Conservation (phyloP, 2,329 filamentous ascomycete genomes). For the Ophiostoma sp. region DNA sequence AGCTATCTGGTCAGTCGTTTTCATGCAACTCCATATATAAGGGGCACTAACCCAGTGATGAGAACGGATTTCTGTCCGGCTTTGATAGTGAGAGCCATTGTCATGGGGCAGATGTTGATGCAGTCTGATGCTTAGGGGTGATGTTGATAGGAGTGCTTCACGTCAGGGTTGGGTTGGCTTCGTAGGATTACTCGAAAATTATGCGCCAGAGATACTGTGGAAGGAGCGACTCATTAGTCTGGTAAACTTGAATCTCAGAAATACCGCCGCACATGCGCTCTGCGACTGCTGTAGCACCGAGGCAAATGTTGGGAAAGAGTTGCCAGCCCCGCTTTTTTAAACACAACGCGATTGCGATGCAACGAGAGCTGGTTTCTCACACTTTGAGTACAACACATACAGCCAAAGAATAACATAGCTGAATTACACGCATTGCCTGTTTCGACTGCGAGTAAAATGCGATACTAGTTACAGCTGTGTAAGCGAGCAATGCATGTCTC, state of each 20-base stretch:
- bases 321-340: neutral
- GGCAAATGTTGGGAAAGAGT: constrained; percentile 7
- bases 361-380: neutral
- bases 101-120: neutral
- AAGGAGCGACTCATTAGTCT: neutral
- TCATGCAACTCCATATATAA: neutral
- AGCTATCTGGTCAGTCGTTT: constrained; percentile 36
- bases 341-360: neutral
- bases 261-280: neutral
- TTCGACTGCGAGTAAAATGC: neutral
- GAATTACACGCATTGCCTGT: no score
- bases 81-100: constrained; percentile 18
- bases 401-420: no score
- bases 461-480: neutral
- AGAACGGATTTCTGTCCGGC: constrained; percentile 42
- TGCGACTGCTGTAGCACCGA: neutral
- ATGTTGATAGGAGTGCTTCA: neutral
- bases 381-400: neutral
- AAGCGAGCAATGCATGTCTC: neutral
- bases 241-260: neutral
- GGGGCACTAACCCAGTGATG: constrained; percentile 43
- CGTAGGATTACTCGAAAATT: neutral
- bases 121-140: neutral
- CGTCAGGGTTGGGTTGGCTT: neutral
- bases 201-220: neutral